Evolutionary conservation across 2,329 filamentous ascomycete genomes (phyloP).

Genomic region (Alternaria incomplexa): DNA sequence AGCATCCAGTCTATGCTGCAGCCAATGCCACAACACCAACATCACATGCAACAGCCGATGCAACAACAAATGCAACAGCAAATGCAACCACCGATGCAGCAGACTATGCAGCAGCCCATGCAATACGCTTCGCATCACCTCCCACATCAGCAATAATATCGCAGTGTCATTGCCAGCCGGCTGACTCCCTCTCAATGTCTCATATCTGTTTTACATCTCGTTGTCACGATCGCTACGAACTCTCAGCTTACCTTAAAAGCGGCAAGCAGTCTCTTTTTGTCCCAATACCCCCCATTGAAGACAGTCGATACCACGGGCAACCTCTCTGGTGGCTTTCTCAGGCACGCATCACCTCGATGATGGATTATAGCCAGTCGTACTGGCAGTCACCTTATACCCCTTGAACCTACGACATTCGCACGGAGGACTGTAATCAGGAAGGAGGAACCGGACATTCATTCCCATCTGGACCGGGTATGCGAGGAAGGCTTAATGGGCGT

Average conservation of each 20-base stretch:
- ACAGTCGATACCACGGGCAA: slow-evolving; percentile 3
- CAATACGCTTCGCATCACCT: slow-evolving; percentile 25
- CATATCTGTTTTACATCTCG: slow-evolving; percentile 16
- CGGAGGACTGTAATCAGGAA: slow-evolving; percentile 25
- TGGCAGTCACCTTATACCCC: slow-evolving; percentile 8
- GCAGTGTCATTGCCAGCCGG: slow-evolving; percentile 3
- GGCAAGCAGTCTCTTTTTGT: slow-evolving; percentile 9
- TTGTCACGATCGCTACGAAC: slow-evolving; percentile 27
- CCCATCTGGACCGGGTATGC: background rate
- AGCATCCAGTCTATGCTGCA: slow-evolving; percentile 51
- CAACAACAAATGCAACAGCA: slow-evolving; percentile 11
- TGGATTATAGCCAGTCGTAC: background rate
- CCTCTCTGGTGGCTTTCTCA: slow-evolving; percentile 2
- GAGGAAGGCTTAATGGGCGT: slow-evolving; percentile 1
- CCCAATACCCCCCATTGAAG: slow-evolving; percentile 10
- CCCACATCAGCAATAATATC: slow-evolving; percentile 21
- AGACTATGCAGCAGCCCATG: slow-evolving; percentile 18
- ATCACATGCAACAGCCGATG: slow-evolving; percentile 9
- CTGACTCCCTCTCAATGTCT: slow-evolving; percentile 20
- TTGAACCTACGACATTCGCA: slow-evolving; percentile 9
- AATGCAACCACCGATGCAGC: slow-evolving; percentile 4
- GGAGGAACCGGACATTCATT: slow-evolving; percentile 26
- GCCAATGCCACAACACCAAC: slow-evolving; percentile 16
- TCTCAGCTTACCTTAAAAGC: background rate
- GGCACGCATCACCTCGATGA: background rate